Evolutionary conservation across 208 protist species (phyloP).

Genomic region (Trypanosoma theileri): DNA sequence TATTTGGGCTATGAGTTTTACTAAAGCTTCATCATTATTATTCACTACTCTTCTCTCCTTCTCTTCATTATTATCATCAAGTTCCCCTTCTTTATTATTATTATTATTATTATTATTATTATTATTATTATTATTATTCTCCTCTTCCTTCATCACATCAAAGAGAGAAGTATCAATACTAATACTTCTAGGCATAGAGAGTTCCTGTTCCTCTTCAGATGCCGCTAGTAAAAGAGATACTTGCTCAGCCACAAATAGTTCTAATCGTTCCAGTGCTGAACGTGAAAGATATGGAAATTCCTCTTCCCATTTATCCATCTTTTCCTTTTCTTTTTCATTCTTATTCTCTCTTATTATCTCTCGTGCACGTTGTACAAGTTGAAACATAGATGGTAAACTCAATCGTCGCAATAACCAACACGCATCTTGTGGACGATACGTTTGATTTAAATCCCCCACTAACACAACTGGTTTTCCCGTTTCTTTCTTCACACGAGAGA

Average conservation of each 20-base stretch:
- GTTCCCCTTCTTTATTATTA: not conserved
- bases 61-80: no score
- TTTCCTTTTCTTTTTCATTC: conserved; percentile 12
- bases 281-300: conserved; percentile 16
- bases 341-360: no score
- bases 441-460: conserved; percentile 83
- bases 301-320: conserved; percentile 38
- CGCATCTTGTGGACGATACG: conserved; percentile 73
- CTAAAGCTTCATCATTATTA: not conserved
- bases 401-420: conserved; percentile 72
- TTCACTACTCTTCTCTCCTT: no score
- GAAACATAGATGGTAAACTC: conserved; percentile 32
- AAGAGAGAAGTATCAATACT: conserved; percentile 15
- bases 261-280: conserved; percentile 6
- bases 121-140: no score
- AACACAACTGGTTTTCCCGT: conserved; percentile 74
- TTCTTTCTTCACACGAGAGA: conserved; percentile 43
- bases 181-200: conserved; percentile 4
- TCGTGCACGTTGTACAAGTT: conserved; percentile 33
- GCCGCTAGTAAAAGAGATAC: not conserved
- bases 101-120: not conserved
- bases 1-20: conserved; percentile 1
- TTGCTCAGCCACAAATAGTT: conserved; percentile 20
- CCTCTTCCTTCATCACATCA: not conserved
- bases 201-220: no score